A percentile compares a stretch with the other conserved stretches of the same genome.
Conservation (phyloP, 257 asterid species). For the Jacaranda copaia region DNA sequence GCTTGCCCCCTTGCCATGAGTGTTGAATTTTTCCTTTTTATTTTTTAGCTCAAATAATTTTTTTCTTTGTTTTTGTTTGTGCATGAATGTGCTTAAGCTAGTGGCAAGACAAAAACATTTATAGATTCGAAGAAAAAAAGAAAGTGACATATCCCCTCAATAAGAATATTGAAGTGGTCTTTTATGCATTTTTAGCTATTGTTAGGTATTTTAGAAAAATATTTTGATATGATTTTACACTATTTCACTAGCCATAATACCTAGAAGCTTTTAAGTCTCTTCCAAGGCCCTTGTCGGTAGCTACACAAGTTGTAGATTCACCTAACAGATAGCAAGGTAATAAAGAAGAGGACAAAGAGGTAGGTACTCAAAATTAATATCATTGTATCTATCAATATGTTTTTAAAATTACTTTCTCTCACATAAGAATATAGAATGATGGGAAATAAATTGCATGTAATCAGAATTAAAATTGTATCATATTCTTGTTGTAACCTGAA, state of each 20-base stretch:
- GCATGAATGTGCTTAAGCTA: neutral
- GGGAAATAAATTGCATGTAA: neutral
- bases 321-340: constrained; percentile 42
- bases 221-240: constrained; percentile 9
- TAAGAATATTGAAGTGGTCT: neutral
- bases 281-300: constrained; percentile 63
- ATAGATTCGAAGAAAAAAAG: too few species aligned
- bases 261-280: constrained; percentile 56
- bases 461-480: neutral
- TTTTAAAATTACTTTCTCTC: neutral
- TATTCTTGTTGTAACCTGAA: too few species aligned
- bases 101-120: too few species aligned
- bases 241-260: constrained; percentile 50
- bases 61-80: neutral
- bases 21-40: too few species aligned
- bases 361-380: constrained; percentile 35
- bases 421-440: neutral
- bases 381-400: neutral
- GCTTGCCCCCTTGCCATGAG: too few species aligned
- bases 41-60: neutral
- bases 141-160: too few species aligned
- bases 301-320: constrained; percentile 46
- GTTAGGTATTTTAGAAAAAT: neutral
- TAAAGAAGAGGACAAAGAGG: constrained; percentile 58
- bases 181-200: neutral